Evolutionary conservation across 495 filamentous ascomycete species (phyloP), one percentile per base, ranked within the genome.

Genomic region (Aspergillus heteromorphus): DNA sequence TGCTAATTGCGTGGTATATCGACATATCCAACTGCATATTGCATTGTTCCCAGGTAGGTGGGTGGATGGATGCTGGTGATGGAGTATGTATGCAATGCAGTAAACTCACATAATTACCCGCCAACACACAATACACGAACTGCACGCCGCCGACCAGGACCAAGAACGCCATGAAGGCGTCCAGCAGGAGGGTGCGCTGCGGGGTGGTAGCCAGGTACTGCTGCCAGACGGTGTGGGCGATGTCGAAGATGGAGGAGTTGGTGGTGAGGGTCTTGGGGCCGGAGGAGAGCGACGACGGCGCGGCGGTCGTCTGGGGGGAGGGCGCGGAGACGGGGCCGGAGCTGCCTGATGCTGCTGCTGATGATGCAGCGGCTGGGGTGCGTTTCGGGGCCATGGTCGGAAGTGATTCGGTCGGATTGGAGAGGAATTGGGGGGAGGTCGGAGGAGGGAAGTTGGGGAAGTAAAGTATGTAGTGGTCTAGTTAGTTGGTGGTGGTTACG

Each of bases 111-210:
- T 93, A 98, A 70, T 97, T 97, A 56, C 93, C 93, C 31, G 83
- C 91, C 61, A 97, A 62, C 36, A 96, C 78, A 67, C 92, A 97
- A 67, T 99, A 99, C 45, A 86, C 74, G 69, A 99, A 97, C 71
- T 99, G 93, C 66, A 97, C 66, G 11, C 78, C 89, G 40, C 91
- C 93, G 8, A 92, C 87, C 5, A 87, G 80, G 18, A 92, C 86
- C 56, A 99, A 72, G 65, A 97, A 99, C 2, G 67, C 86, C 87
- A 97, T 86, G 72, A 97, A 99, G 16, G 79, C 82, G 72, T 99
- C 93, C 27, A 97, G 76, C 55, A 99, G 83, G 78, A 95, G 91
- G 42, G 88, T 91, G 31, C 92, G 85, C 79, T 95, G 90, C 54
- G 92, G 85, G 21, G 93, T 97, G 47, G 78, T 76, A 41, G 86